Base-by-base conservation (phyloP, 2,329 filamentous ascomycete genomes). In the Uncinocarpus reesii region DNA sequence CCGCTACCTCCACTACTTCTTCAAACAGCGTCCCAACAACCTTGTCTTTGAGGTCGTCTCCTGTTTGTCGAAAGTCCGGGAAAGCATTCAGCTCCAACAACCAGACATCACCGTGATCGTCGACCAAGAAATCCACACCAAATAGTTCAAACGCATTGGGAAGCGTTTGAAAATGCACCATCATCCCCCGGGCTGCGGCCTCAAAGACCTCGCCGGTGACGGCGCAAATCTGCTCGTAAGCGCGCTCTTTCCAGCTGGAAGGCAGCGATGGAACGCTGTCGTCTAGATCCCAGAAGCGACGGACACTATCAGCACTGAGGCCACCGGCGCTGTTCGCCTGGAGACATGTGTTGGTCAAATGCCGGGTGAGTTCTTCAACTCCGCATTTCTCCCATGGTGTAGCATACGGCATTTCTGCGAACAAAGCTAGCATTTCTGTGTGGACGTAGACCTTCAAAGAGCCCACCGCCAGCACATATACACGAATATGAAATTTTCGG, bases 341-440 rank as follows among this genome's bases (percentile, higher is more conserved):
- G 1, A 95, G 78, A 64, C 92, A 98, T 1, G 92, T 96, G 65
- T 98, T 98, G 37, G 92, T 98, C 2, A 98, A 75, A 62, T 95
- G 92, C 0, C 81, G 75, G 42, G 80, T 79, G 4, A 95, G 77
- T 56, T 83, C 74, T 5, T 67, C 60, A 24, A 65, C 57, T 6
- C 63, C 60, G 35, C 63, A 60, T 24, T 67, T 63, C 18, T 68
- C 65, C 23, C 59, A 58, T 0, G 89, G 90, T 0, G 83, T 62
- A 0, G 66, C 60, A 67, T 96, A 98, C 0, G 80, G 65, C 53
- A 78, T 77, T 7, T 79, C 81, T 0, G 92, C 88, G 67, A 96
- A 96, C 29, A 98, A 80, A 0, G 90, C 89, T 8, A 98, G 81
- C 88, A 96, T 95, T 52, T 81, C 80, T 57, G 73, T 79, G 75